Base-by-base conservation (phyloP, 495 filamentous ascomycete genomes). In the Tuber microsphaerosporum region DNA sequence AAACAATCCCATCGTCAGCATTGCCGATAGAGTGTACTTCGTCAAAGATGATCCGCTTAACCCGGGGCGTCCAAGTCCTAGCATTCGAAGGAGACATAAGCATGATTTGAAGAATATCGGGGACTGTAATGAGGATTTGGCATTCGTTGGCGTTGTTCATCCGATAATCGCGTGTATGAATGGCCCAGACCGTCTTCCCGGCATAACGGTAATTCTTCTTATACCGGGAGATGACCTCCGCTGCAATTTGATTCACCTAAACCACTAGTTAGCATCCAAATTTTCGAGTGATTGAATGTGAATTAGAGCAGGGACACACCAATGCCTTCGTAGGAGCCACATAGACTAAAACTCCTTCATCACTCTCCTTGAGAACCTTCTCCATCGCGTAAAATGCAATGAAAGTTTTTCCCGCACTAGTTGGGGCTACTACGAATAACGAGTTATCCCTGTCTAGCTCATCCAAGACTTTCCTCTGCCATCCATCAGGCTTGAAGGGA, bases 301-400 rank as follows among this genome's bases (percentile, higher is more conserved):
- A 70, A 10, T 16, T 12, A 20, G 41, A 46, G n/a, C 34, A 42
- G 22, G 41, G 51, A 78, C 75, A 16, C 77, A 81, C 91, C 22
- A 94, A 83, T 7, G 92, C 92, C 82, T 94, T 94, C 0, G 92
- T 93, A 0, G 92, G 92, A 4, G 92, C 92, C 37, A 94, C 89
- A 81, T 93, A 94, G 3, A 94, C 90, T 6, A 94, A 80, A 17
- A 94, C 86, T n/a, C 88, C 89, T 48, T 93, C 88, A 78, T 93
- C 86, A 76, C 88, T 87, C 14, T 86, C 86, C 77, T 90, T 84
- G 37, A 94, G 85, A 19, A 93, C 68, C 48, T 92, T 89, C 78
- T 90, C 89, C 89, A 94, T 94, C 0, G 92, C 92, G 79, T 94
- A 93, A 83, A 94, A 94, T 1, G 85, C 85, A 75, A 88, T 88